These are phyloP conservation scores for Kurtzmaniella natalensis DNA, from an alignment of 1,139 yeast species.

Conservation along the genomic window DNA sequence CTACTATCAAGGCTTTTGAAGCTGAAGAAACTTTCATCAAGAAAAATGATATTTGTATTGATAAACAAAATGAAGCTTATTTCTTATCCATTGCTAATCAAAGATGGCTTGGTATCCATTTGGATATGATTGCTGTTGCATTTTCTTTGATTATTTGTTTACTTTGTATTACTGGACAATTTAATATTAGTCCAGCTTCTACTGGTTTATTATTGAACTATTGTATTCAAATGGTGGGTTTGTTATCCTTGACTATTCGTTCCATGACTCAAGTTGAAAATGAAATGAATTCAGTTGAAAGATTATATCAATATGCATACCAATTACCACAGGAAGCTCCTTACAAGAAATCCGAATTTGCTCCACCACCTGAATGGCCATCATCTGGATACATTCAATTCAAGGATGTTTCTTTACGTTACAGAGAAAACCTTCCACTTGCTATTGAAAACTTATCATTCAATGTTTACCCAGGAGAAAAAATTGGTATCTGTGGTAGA, in stretches of 20 bases:
- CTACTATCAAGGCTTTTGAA: constrained; percentile 36
- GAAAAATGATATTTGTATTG: constrained; percentile 33
- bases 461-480: constrained; percentile 32
- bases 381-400: constrained; percentile 19
- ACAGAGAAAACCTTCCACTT: constrained; percentile 18
- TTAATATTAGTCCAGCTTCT: constrained; percentile 39
- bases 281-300: constrained; percentile 46
- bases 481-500: constrained; percentile 60
- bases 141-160: constrained; percentile 39
- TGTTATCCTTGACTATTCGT: constrained; percentile 39
- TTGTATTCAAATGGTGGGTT: constrained; percentile 43
- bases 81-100: constrained; percentile 40
- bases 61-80: constrained; percentile 44
- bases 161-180: constrained; percentile 39
- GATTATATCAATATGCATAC: constrained; percentile 41
- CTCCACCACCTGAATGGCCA: constrained; percentile 24
- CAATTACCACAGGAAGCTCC: constrained; percentile 16
- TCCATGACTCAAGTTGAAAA: constrained; percentile 45
- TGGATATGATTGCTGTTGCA: constrained; percentile 36
- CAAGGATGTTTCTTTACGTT: constrained; percentile 16
- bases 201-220: constrained; percentile 42
- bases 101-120: constrained; percentile 42
- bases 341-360: constrained; percentile 15
- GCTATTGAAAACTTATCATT: constrained; percentile 31
- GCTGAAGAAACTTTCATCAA: constrained; percentile 29